Percentiles rank a stretch among this genome's conserved stretches.
These are phyloP conservation scores for Neoboletus magnificus DNA, from an alignment of 768 basidiomycete species.

Conservation along the genomic window DNA sequence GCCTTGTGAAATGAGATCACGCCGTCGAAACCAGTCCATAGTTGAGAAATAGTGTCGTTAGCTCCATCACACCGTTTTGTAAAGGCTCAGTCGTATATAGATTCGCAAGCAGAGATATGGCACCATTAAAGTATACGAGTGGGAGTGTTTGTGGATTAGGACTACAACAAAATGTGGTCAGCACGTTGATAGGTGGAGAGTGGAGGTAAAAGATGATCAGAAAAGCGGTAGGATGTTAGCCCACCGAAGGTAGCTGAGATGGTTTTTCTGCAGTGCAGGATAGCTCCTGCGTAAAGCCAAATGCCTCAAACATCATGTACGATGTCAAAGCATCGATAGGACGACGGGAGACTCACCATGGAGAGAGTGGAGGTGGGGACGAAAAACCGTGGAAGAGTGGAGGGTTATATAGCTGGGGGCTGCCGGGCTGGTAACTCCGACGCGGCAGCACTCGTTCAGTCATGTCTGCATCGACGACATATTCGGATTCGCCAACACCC, in stretches of 20 bases:
- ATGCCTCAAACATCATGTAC: conserved; percentile 86
- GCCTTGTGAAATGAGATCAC: background rate
- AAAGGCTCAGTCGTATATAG: background rate
- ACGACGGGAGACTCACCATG: conserved; percentile 20
- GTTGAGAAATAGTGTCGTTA: background rate
- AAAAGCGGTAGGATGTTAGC: conserved; percentile 42
- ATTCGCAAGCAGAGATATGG: background rate
- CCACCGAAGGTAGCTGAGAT: conserved; percentile 91
- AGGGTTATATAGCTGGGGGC: conserved; percentile 21
- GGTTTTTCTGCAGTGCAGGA: conserved; percentile 76
- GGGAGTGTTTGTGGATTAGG: background rate
- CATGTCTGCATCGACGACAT: conserved; percentile 33
- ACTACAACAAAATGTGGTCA: conserved; percentile 28
- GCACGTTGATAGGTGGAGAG: background rate
- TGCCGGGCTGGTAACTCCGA: conserved; percentile 29
- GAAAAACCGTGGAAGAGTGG: background rate
- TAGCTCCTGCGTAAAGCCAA: conserved; percentile 76
- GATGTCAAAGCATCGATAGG: conserved; percentile 30
- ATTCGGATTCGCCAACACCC: conserved; percentile 32
- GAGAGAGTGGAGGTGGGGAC: background rate
- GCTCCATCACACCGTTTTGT: background rate
- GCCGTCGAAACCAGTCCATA: background rate
- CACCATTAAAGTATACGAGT: background rate
- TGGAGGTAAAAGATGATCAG: conserved; percentile 30
- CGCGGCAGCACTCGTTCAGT: conserved; percentile 11